A percentile compares a stretch with the other conserved stretches of the same genome.
phyloP scores from a whole-genome alignment of 2,329 filamentous ascomycete species.

The Alternaria brassicicola region DNA sequence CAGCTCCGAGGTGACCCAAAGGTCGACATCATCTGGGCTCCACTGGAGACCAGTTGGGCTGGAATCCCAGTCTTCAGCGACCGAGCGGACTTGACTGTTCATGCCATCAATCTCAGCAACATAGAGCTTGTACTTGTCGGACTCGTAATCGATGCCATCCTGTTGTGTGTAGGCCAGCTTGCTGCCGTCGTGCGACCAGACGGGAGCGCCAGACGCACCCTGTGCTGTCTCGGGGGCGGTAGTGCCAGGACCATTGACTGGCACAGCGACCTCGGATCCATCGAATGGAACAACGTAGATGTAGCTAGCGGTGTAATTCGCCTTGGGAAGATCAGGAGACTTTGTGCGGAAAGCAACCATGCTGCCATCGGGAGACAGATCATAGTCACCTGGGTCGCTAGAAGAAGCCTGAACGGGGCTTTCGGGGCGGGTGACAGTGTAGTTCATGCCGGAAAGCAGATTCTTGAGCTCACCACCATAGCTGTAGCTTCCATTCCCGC shows the following conservation, averaged over 20 bases:
- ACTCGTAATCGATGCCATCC: slow-evolving; percentile 71
- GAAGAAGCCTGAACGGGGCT: slow-evolving; percentile 74
- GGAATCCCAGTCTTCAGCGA: slow-evolving; percentile 46
- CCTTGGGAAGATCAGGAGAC: slow-evolving; percentile 72
- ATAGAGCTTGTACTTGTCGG: slow-evolving; percentile 68
- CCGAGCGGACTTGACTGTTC: slow-evolving; percentile 30
- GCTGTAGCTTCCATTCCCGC: slow-evolving; percentile 40
- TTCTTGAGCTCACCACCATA: slow-evolving; percentile 47
- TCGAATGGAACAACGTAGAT: slow-evolving; percentile 75
- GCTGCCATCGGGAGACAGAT: slow-evolving; percentile 69
- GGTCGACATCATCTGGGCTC: slow-evolving; percentile 38
- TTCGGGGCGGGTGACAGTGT: slow-evolving; percentile 60
- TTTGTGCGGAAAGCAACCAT: slow-evolving; percentile 74
- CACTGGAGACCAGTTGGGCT: slow-evolving; percentile 36
- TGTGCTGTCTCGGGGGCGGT: slow-evolving; percentile 47
- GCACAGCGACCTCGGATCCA: slow-evolving; percentile 57
- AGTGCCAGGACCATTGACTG: slow-evolving; percentile 42
- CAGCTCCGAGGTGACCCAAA: slow-evolving; percentile 43
- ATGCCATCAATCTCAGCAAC: slow-evolving; percentile 42
- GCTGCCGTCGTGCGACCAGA: slow-evolving; percentile 75
- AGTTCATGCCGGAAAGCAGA: slow-evolving; percentile 67
- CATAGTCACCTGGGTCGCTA: slow-evolving; percentile 78
- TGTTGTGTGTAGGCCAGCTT: slow-evolving; percentile 79
- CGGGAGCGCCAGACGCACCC: slow-evolving; percentile 71
- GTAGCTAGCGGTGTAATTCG: slow-evolving; percentile 80